Base-by-base conservation (phyloP, 208 protist species). In the Trypanosoma theileri region DNA sequence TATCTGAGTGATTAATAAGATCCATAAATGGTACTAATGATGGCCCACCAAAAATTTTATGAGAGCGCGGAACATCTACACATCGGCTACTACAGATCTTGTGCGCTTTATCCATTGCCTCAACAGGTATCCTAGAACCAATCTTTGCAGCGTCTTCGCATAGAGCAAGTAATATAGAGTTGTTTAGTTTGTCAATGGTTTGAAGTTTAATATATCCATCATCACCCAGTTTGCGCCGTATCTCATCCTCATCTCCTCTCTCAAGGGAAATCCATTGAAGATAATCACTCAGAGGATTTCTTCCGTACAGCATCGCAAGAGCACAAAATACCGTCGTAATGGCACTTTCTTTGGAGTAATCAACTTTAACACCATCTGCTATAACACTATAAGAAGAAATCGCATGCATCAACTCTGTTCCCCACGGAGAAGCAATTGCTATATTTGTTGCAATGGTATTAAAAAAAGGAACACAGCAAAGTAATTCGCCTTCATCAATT, bases 21-120 rank as follows among this genome's bases (percentile, higher is more conserved):
- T 93, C 88, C 0, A 88, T 74, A 66, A 93, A 73, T 0, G 88
- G 88, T 51, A 93, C 85, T 14, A 93, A 57, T n/a, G 85, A 82
- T 0, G 88, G 85, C 1, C 88, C 88, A 24, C 88, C 84, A 79
- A 91, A 82, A 24, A 91, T 68, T 16, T 82, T 69, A n/a, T 82
- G 73, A 48, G 78, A 75, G 42, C 63, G 56, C 2, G 85, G 83
- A 1, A 91, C 71, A 59, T 93, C 88, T 57, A 89, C 73, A 53
- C 88, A 93, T 45, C 88, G 80, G 54, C 83, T 91, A 45, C 81
- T 81, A 62, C 88, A 93, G 10, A 85, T 58, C 19, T 44, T 59
- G 55, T 91, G 76, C 3, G 87, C 87, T 7, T 61, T 64, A 35
- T 69, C 19, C 55, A 93, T 77, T 46, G 68, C 52, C 1, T 50